A percentile compares a stretch with the other conserved stretches of the same genome.
Evolutionary conservation across 768 basidiomycete species (phyloP).

Genomic region (Tylopilus rubrobrunneus): DNA sequence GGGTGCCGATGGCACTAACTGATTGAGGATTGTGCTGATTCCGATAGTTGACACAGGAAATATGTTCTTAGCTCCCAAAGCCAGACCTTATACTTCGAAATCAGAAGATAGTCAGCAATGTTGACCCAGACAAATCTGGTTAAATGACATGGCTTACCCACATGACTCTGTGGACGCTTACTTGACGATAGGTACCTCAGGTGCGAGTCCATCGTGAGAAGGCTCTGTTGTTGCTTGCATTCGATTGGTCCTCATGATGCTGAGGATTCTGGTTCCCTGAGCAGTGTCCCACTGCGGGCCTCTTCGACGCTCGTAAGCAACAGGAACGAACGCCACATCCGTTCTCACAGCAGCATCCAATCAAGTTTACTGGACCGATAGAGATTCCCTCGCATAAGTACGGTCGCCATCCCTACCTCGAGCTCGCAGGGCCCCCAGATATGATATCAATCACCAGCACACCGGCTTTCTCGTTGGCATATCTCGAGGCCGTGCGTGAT

Average conservation of each 20-base stretch:
- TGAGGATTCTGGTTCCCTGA: neutral
- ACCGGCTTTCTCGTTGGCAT: neutral
- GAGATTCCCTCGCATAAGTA: no score
- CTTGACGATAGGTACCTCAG: neutral
- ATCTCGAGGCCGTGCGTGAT: constrained; percentile 6
- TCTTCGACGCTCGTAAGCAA: neutral
- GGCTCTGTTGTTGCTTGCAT: neutral
- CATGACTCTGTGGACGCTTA: neutral
- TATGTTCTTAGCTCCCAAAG: neutral
- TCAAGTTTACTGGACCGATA: neutral
- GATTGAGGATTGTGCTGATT: neutral
- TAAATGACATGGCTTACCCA: neutral
- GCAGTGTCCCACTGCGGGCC: neutral
- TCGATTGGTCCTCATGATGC: neutral
- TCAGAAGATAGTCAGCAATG: neutral
- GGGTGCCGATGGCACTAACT: neutral
- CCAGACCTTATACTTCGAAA: neutral
- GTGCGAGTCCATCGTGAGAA: neutral
- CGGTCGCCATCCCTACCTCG: neutral
- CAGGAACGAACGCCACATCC: neutral
- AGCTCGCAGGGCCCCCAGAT: neutral
- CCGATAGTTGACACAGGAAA: neutral
- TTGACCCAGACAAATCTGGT: neutral
- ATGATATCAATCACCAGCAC: constrained; percentile 2
- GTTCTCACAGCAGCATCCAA: neutral